Base-by-base conservation (phyloP, 2,329 filamentous ascomycete species). In the Clonostachys sp. region DNA sequence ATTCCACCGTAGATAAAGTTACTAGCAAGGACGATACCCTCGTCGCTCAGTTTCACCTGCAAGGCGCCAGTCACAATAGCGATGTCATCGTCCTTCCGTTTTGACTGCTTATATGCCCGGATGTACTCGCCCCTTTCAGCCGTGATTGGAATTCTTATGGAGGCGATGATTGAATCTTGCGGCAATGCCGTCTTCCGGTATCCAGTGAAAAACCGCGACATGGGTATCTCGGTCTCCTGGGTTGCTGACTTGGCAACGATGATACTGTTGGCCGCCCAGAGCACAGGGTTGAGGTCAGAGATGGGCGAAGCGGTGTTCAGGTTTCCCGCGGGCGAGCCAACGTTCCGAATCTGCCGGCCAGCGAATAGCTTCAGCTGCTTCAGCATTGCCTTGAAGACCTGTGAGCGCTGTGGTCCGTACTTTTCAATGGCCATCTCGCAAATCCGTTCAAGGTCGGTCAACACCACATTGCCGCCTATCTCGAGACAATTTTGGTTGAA, bases 71-170 rank as follows among this genome's bases (percentile, higher is more conserved):
- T 97, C 20, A 97, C 94, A 57, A 99, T 97, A 3, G 94, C 94
- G 61, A 99, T 97, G 61, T 99, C 94, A 58, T 99, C 94, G 58
- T 99, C 94, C 62, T 97, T 97, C 55, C 94, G 76, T 73, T 99
- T 99, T 1, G 94, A 84, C 64, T 97, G 92, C 68, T 99, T 99
- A 68, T 96, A 97, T 1, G 92, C 86, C 41, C 87, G 81, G 63
- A 96, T 86, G 61, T 85, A 90, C 62, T 97, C 94, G 5, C 88
- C 86, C 57, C 86, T 87, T 46, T 83, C 77, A 4, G 75, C 75
- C 0, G 88, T 86, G 4, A 88, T 71, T 0, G 94, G 94, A 41
- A 99, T 89, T n/a, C 86, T 82, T 52, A 99, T 85, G 40, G 86
- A 86, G 2, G 90, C 84, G 50, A 99, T 92, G 52, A 97, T 81